Evolutionary conservation across 352 stramenopile species (phyloP), one percentile per base, ranked within the genome.

Genomic region (Phytopythium vexans): DNA sequence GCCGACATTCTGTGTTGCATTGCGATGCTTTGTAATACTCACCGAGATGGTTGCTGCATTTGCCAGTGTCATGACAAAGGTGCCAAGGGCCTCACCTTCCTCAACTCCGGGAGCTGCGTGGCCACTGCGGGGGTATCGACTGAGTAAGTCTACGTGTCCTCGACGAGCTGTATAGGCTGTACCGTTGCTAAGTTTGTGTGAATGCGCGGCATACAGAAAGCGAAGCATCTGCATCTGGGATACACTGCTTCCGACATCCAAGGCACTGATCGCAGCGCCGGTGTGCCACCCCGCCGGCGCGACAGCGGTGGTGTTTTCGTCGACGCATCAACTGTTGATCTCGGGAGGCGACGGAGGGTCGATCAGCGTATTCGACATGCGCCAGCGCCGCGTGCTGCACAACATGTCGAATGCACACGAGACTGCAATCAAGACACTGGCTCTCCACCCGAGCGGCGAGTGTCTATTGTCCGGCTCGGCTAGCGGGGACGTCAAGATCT

Each of bases 401-500:
- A 88, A 83, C 5, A 77, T 95, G 21, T 84, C 83, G 31, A 88
- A 82, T 35, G 86, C 86, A 3, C 86, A 95, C 42, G 84, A 95
- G 58, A 93, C 83, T 6, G 70, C 81, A 6, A 89, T 95, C 66
- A 94, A 83, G 54, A 91, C 77, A 39, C 64, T 95, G 7, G 81
- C 75, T 42, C 41, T 94, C 38, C 86, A 95, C 34, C 82, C 86
- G 21, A 86, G 76, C 33, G 81, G 83, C 4, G 68, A 84, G n/a
- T 95, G 82, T 40, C 66, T 95, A 45, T 69, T 95, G 7, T 94
- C 86, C 12, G 86, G 86, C 6, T 94, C 86, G 1, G 80, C 86
- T 27, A 82, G 79, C 15, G 86, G 86, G 5, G 86, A 94, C 49
- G 70, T 95, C 42, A 95, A 95, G 70, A 92, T 95, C 47, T 95